Conservation (phyloP, 192 early-diverging fungal species). For the Allomyces macrogynus region DNA sequence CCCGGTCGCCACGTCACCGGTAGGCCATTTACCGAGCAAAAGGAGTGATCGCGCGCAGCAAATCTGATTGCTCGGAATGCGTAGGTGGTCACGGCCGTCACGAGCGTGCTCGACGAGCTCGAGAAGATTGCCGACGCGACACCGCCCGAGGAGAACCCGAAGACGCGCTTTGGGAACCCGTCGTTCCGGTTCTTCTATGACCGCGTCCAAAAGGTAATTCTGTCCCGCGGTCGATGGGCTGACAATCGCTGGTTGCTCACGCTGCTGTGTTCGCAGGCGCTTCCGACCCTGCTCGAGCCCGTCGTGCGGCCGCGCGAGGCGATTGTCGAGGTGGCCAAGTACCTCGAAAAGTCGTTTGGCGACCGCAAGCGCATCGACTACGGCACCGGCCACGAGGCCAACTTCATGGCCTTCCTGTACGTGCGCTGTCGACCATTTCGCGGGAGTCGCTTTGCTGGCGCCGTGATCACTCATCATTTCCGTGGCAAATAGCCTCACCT, state of each 20-base stretch:
- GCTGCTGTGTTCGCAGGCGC: background rate
- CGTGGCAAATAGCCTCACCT: constrained; percentile 32
- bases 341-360: constrained; percentile 70
- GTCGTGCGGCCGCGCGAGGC: constrained; percentile 9
- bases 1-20: constrained; percentile 27
- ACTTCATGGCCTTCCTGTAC: constrained; percentile 69
- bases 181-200: constrained; percentile 80
- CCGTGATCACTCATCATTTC: too few relatives aligned
- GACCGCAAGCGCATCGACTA: constrained; percentile 87
- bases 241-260: background rate
- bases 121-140: constrained; percentile 41
- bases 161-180: constrained; percentile 82
- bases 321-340: constrained; percentile 41
- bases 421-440: constrained; percentile 1
- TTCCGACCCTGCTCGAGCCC: background rate
- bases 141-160: constrained; percentile 48
- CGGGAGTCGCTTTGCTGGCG: too few relatives aligned
- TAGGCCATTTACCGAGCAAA: constrained; percentile 3
- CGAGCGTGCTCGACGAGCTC: constrained; percentile 37
- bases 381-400: constrained; percentile 90
- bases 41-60: too few relatives aligned
- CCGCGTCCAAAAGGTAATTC: constrained; percentile 34
- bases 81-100: constrained; percentile 9
- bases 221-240: background rate
- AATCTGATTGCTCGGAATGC: background rate